Base-by-base conservation (phyloP, 225 moss, liverwort and hornwort genomes). In the Sphagnum contortum region DNA sequence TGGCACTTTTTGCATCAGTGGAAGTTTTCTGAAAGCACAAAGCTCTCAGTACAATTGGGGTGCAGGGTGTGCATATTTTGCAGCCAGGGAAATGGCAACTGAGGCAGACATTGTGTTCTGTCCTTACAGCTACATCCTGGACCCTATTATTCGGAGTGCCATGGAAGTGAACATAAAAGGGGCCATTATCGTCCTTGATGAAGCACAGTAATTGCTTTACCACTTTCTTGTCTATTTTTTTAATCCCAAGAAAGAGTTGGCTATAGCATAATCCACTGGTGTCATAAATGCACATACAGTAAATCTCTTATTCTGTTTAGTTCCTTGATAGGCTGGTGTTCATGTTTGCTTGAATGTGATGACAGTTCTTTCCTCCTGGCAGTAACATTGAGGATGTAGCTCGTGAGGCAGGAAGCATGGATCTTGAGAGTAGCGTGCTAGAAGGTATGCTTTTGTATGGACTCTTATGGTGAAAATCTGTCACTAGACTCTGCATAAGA, bases 331-430 rank as follows among this genome's bases (percentile, higher is more conserved):
- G 29, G 29, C 29, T 0, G 29, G 29, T 29, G 29, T 29, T 29
- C 29, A 29, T 29, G 29, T 29, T 29, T 29, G 0, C 29, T 29
- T 29, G 29, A 29, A 29, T 29, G 29, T 29, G 29, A 29, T 29
- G 29, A 29, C 29, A 29, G 29, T 29, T 29, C 29, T 29, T 29
- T 29, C 52, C 9, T 9, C 9, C 52, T 72, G 64, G 70, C 83
- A 89, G 89, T 74, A 89, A 89, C 65, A 82, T 89, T 64, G 89
- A 89, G 73, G 89, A 89, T 68, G 89, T 89, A 55, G 79, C 87
- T 65, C 87, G 89, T 59, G 89, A 87, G 71, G 89, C 89, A 58
- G 89, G 89, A 61, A 89, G 89, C 68, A 69, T 81, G 48, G 86
- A 86, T 69, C 65, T 89, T 71, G 86, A 89, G 66, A 79, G 63